These are phyloP conservation scores for Yarrowia sp. DNA, from an alignment of 805 yeast genomes.

Conservation along the genomic window DNA sequence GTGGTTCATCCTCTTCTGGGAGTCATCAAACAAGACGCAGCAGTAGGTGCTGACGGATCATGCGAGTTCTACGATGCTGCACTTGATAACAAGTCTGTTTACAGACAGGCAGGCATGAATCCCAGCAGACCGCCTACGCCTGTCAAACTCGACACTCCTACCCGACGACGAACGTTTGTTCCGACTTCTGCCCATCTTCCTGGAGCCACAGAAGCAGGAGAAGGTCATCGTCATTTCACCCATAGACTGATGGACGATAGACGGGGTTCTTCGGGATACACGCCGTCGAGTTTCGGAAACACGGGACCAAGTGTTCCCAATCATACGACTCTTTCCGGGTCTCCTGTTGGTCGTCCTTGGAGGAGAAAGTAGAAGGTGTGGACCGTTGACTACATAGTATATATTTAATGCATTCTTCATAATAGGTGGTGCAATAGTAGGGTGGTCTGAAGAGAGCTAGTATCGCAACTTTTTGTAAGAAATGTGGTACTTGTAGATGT, in stretches of 20 bases:
- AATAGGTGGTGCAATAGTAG: no score
- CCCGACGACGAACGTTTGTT: constrained; percentile 16
- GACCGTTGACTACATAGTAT: neutral
- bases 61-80: constrained; percentile 46
- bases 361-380: neutral
- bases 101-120: neutral
- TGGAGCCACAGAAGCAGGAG: neutral
- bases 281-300: constrained; percentile 16
- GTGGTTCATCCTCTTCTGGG: constrained; percentile 65
- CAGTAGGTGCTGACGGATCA: constrained; percentile 52
- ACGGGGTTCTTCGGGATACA: constrained; percentile 22
- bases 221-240: constrained; percentile 8
- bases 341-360: constrained; percentile 28
- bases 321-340: constrained; percentile 16
- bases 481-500: no score
- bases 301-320: constrained; percentile 3
- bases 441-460: no score
- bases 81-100: constrained; percentile 42
- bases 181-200: constrained; percentile 11
- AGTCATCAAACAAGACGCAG: constrained; percentile 62
- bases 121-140: constrained; percentile 10
- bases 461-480: no score
- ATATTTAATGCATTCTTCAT: constrained; percentile 2
- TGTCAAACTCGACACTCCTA: constrained; percentile 22
- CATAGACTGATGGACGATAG: constrained; percentile 30